Percentiles rank a stretch among this genome's conserved stretches.
Conservation (phyloP, 2,329 filamentous ascomycete genomes). For the Ophiostoma himal-ulmi region DNA sequence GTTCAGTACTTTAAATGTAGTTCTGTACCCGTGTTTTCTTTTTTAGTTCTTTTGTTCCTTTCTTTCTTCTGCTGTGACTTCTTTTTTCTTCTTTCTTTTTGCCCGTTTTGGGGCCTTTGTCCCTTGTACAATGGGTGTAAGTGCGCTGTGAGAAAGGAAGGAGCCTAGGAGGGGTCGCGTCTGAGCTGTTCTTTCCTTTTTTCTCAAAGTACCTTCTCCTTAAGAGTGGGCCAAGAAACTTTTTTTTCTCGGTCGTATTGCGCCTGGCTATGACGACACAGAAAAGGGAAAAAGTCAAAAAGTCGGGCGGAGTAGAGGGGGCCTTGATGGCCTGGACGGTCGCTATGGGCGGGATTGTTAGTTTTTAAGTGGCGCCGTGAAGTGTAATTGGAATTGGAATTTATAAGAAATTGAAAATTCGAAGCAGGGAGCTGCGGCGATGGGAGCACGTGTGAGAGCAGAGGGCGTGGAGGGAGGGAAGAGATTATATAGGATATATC, state of each 20-base stretch:
- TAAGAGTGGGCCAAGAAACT: slow-evolving; percentile 13
- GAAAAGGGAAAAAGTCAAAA: neutral
- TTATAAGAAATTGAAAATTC: slow-evolving; percentile 12
- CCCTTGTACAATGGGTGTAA: slow-evolving; percentile 8
- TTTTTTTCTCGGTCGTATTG: slow-evolving; percentile 12
- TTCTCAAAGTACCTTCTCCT: neutral
- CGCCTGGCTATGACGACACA: slow-evolving; percentile 21
- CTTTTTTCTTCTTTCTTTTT: slow-evolving; percentile 7
- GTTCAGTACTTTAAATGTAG: neutral
- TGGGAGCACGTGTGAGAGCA: neutral
- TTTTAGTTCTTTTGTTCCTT: slow-evolving; percentile 2
- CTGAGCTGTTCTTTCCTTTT: slow-evolving; percentile 4
- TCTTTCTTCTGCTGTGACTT: neutral
- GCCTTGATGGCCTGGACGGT: neutral
- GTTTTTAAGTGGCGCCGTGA: neutral
- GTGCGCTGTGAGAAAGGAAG: neutral
- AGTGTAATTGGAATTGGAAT: neutral
- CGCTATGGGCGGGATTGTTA: neutral
- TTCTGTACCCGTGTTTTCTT: neutral
- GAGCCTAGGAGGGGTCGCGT: slow-evolving; percentile 8
- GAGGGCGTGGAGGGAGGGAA: neutral
- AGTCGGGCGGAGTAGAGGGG: neutral
- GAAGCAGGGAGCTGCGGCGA: neutral
- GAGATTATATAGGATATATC: neutral
- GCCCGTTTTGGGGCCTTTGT: neutral